A percentile compares a stretch with the other conserved stretches of the same genome.
Evolutionary conservation across 768 basidiomycete genomes (phyloP).

Genomic region (Leucocoprinus leucothites): DNA sequence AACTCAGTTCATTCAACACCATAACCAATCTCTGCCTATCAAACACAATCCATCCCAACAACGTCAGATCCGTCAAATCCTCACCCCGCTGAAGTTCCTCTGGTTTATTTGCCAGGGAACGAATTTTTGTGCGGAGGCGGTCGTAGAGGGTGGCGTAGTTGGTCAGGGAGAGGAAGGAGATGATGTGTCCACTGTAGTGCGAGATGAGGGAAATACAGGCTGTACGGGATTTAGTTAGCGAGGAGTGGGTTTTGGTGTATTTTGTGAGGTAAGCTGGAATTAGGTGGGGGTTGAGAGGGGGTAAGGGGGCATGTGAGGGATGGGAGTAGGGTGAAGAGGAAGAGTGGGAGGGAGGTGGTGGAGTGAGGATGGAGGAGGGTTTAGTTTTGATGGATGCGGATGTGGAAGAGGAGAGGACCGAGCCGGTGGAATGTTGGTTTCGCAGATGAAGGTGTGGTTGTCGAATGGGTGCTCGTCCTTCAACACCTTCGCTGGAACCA

Average conservation of each 20-base stretch:
- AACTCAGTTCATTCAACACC: constrained; percentile 75
- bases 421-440: no score
- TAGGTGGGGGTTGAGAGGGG: constrained; percentile 25
- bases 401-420: no score
- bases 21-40: constrained; percentile 66
- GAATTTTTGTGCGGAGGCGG: constrained; percentile 68
- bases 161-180: constrained; percentile 83
- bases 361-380: no score
- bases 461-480: no score
- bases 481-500: no score
- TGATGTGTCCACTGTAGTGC: constrained; percentile 72
- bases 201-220: constrained; percentile 62
- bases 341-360: no score
- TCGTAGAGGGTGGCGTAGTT: constrained; percentile 82
- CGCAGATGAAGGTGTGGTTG: no score
- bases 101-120: constrained; percentile 48
- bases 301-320: no score
- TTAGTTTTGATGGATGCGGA: no score
- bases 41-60: constrained; percentile 76
- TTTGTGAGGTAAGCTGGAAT: constrained; percentile 33
- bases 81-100: constrained; percentile 31
- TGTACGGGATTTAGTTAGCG: constrained; percentile 49
- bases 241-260: constrained; percentile 65
- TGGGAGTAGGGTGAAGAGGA: no score
- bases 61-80: constrained; percentile 71